Conservation (phyloP, 441 rosid genomes). For the Cnidoscolus chayamansa region DNA sequence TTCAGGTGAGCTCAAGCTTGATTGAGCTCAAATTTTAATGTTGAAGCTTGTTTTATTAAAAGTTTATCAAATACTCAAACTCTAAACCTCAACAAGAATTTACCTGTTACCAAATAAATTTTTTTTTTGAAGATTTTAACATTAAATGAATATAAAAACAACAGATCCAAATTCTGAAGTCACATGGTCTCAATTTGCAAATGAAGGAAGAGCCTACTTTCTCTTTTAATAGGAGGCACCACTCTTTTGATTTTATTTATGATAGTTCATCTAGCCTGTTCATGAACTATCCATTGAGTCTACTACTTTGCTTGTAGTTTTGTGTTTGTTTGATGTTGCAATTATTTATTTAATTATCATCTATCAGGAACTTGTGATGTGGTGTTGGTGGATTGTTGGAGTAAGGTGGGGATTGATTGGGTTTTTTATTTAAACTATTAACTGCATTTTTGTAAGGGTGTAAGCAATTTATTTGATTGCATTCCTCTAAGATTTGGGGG, state of each 20-base stretch:
- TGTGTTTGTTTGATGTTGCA: neutral
- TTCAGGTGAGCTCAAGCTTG: neutral
- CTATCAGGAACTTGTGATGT: neutral
- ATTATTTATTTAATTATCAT: neutral
- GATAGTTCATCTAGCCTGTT: neutral
- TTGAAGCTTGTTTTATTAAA: neutral
- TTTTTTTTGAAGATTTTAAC: neutral
- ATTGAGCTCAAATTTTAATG: neutral
- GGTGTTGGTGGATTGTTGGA: neutral
- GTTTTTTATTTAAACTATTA: neutral
- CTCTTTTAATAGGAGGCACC: neutral
- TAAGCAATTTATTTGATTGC: neutral
- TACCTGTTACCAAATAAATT: neutral
- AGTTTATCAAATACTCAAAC: neutral
- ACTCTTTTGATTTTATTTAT: neutral
- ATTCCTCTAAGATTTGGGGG: neutral
- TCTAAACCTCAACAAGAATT: neutral
- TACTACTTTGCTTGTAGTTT: neutral
- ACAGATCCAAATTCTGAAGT: neutral
- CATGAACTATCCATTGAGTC: neutral
- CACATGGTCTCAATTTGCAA: neutral
- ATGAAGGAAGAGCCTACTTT: neutral
- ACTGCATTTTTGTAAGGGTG: neutral
- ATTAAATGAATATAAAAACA: neutral
- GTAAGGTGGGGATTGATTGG: neutral